Base-by-base conservation (phyloP, 73 alveolate species). In the Paramecium tetraurelia region DNA sequence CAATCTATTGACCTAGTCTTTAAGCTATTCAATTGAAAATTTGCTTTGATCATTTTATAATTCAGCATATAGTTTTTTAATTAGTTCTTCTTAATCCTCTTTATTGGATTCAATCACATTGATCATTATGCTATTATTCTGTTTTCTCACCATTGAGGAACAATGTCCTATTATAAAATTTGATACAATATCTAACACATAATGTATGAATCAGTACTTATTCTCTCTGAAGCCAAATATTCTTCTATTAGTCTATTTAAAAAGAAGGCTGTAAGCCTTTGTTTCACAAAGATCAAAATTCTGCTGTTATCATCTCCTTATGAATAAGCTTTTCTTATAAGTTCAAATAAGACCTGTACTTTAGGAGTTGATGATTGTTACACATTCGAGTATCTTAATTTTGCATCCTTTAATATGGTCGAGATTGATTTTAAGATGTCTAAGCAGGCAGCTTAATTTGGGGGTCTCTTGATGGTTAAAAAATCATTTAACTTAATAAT, bases 191-290 rank as follows among this genome's bases (percentile, higher is more conserved):
- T 33, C 84, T 63, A 63, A 16, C 1, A 63, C 36, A 63, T 63
- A 10, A 31, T 22, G 24, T 27, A 63, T 0, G 0, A 1, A 63
- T 63, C 11, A 53, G 4, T 63, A 63, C 84, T 10, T 33, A 33
- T 10, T 5, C 21, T 12, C 29, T 63, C 84, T 63, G 18, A 0
- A 31, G 84, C 46, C 11, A 63, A 31, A 27, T 31, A 12, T 27
- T 27, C 41, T 63, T 63, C 41, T 4, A 63, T 11, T 63, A 63
- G 16, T 27, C 16, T 63, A 63, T 63, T 63, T 27, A 63, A 27
- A 63, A 63, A 75, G 20, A 22, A 35, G 2, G 87, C 87, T n/a
- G 87, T 75, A 14, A 75, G 16, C 38, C 87, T 75, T 41, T 75
- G 10, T 18, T 75, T 75, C 16, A 75, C 87, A 75, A 75, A 75